These are phyloP conservation scores for Vaccinium darrowii DNA, from an alignment of 148 eudicot genomes.

Conservation along the genomic window DNA sequence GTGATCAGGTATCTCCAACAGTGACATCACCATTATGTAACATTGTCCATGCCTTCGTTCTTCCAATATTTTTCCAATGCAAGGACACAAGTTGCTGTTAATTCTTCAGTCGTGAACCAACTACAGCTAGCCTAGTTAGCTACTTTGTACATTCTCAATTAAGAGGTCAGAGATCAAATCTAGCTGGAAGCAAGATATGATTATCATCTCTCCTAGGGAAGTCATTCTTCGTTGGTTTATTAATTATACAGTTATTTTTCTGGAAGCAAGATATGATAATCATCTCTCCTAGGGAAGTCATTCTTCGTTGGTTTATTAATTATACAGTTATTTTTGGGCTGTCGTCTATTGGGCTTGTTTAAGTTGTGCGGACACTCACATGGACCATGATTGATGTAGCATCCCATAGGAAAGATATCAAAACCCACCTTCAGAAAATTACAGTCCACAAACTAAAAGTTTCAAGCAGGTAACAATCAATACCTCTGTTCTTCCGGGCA, in stretches of 20 bases:
- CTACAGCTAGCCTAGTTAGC: background rate
- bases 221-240: background rate
- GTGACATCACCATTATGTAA: background rate
- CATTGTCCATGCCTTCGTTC: background rate
- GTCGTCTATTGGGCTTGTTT: background rate
- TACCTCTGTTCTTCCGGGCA: slow-evolving; percentile 82
- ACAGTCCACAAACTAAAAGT: background rate
- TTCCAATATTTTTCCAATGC: background rate
- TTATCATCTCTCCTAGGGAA: background rate
- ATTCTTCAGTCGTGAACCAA: background rate
- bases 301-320: background rate
- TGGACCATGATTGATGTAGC: background rate
- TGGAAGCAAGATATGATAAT: background rate
- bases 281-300: background rate
- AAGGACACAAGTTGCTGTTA: background rate
- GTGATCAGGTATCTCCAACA: background rate
- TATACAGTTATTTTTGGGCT: background rate
- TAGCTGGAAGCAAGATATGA: background rate
- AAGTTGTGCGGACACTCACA: background rate
- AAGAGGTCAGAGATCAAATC: background rate
- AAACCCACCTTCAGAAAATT: background rate
- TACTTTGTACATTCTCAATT: background rate
- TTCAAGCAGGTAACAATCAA: slow-evolving; percentile 2
- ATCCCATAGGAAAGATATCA: background rate
- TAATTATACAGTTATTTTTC: background rate